phyloP scores from a whole-genome alignment of 2,329 filamentous ascomycete species.

The Colletotrichum tanaceti region DNA sequence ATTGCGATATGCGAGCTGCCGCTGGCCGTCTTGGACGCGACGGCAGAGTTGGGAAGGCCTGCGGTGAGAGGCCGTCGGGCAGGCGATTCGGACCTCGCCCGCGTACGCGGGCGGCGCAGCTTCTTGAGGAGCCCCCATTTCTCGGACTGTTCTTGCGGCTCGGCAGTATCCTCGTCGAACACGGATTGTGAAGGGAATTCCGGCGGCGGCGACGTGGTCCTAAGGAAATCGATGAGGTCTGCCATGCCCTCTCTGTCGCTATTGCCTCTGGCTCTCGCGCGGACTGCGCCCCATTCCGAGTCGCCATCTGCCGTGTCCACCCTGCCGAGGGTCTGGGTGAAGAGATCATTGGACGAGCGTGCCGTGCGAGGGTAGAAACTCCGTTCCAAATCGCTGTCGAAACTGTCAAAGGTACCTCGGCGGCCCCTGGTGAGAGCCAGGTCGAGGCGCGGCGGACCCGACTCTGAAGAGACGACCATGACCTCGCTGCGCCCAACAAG shows the following conservation, averaged over 20 bases:
- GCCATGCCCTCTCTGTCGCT: constrained; percentile 35
- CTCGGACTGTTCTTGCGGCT: constrained; percentile 47
- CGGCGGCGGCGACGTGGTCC: constrained; percentile 31
- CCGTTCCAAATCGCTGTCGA: constrained; percentile 31
- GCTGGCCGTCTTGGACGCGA: constrained; percentile 64
- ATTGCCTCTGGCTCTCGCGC: constrained; percentile 40
- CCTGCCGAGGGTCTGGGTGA: constrained; percentile 28
- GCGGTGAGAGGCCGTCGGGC: constrained; percentile 39
- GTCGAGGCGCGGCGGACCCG: constrained; percentile 38
- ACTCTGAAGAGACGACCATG: constrained; percentile 35
- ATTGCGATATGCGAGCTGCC: constrained; percentile 71
- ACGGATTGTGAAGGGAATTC: constrained; percentile 40
- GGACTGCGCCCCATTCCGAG: constrained; percentile 32
- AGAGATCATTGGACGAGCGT: constrained; percentile 39
- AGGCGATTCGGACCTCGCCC: constrained; percentile 45
- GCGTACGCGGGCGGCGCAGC: constrained; percentile 38
- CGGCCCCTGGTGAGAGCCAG: constrained; percentile 25
- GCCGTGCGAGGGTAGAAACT: constrained; percentile 32
- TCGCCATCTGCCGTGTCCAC: constrained; percentile 24
- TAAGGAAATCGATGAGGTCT: constrained; percentile 41
- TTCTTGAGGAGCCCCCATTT: constrained; percentile 58
- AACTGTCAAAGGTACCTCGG: constrained; percentile 38
- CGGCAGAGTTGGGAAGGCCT: constrained; percentile 64
- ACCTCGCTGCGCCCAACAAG: constrained; percentile 29
- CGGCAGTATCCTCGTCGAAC: constrained; percentile 45